Conservation (phyloP, 495 filamentous ascomycete species). For the Niebla homalea region DNA sequence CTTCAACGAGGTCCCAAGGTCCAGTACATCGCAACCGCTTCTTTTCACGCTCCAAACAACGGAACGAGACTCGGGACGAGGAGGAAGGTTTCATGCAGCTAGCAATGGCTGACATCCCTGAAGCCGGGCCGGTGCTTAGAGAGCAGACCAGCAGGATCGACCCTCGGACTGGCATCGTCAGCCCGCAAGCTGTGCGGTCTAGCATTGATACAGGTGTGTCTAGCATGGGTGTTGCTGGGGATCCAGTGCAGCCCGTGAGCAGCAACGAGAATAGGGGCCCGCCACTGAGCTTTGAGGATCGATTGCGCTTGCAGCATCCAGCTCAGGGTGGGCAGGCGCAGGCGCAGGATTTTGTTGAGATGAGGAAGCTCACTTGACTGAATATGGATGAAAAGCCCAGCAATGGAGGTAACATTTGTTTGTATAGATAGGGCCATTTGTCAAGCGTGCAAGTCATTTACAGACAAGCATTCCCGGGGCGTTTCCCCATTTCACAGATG, state of each 20-base stretch:
- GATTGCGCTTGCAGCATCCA: conserved; percentile 2
- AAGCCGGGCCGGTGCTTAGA: conserved; percentile 3
- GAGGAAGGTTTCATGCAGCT: conserved; percentile 25
- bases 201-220: conserved; percentile 11
- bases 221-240: neutral
- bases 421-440: no score
- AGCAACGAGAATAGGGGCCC: neutral
- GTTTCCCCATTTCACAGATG: neutral
- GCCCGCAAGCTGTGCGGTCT: conserved; percentile 18
- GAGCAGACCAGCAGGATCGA: conserved; percentile 14
- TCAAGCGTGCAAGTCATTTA: neutral
- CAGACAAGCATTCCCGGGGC: neutral
- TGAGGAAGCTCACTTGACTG: conserved; percentile 9
- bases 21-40: conserved; percentile 26
- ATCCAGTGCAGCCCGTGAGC: neutral
- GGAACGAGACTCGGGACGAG: conserved; percentile 13
- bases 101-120: conserved; percentile 27
- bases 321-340: neutral
- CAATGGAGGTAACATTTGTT: no score
- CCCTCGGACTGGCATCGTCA: conserved; percentile 22
- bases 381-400: no score
- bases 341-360: conserved; percentile 15
- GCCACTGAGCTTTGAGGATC: neutral
- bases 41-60: conserved; percentile 16
- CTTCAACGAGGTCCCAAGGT: conserved; percentile 1